Percentiles rank a stretch among this genome's conserved stretches.
Evolutionary conservation across 176 grass and related monocot species (phyloP).

Genomic region (Paspalum vaginatum): DNA sequence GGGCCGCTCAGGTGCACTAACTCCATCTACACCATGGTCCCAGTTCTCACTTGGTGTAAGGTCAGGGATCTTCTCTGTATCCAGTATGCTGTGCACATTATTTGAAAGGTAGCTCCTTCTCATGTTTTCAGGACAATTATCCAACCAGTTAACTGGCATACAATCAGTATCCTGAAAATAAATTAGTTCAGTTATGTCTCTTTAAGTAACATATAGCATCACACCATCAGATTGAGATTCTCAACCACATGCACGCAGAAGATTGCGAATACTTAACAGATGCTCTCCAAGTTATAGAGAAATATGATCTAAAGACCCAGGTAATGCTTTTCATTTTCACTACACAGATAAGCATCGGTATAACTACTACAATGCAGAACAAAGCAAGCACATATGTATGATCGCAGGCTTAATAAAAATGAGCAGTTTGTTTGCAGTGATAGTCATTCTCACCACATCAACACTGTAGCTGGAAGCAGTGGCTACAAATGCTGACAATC

Average conservation of each 20-base stretch:
- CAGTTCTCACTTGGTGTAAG: constrained; percentile 37
- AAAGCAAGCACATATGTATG: constrained; percentile 17
- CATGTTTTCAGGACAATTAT: constrained; percentile 50
- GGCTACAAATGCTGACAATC: neutral
- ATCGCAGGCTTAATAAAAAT: constrained; percentile 6
- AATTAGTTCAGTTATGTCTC: constrained; percentile 24
- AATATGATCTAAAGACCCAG: neutral
- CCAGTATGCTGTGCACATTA: constrained; percentile 23
- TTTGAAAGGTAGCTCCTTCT: constrained; percentile 38
- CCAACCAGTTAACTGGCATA: constrained; percentile 60
- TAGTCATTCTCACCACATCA: neutral
- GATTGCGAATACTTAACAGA: neutral
- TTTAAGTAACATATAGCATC: constrained; percentile 16
- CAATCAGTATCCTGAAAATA: constrained; percentile 76
- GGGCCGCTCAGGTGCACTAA: constrained; percentile 22
- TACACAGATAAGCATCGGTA: neutral
- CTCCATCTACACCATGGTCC: constrained; percentile 25
- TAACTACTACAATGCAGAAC: neutral
- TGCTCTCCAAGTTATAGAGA: constrained; percentile 6
- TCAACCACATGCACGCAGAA: constrained; percentile 25
- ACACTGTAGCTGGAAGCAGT: neutral
- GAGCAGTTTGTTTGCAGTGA: constrained; percentile 10
- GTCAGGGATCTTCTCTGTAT: constrained; percentile 29
- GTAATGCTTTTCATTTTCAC: neutral
- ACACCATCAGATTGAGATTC: constrained; percentile 14